A percentile compares a stretch with the other conserved stretches of the same genome.
Conservation (phyloP, 2,329 filamentous ascomycete species). For the Penicillium sp. region DNA sequence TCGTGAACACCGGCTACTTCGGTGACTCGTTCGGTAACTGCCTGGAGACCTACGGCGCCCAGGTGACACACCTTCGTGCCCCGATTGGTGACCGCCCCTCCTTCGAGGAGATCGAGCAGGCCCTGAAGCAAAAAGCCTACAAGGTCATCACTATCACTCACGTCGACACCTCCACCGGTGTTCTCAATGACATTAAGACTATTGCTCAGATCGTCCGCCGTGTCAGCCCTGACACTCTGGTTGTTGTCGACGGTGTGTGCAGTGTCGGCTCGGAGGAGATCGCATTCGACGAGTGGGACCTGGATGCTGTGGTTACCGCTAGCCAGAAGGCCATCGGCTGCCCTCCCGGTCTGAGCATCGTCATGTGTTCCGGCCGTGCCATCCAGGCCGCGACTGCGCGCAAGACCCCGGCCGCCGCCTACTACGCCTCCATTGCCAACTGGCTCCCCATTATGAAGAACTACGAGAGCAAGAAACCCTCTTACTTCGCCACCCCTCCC, state of each 20-base stretch:
- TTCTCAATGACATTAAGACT: slow-evolving; percentile 82
- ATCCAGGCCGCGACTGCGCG: slow-evolving; percentile 74
- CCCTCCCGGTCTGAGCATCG: slow-evolving; percentile 87
- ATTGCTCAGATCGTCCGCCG: slow-evolving; percentile 76
- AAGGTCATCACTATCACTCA: slow-evolving; percentile 94
- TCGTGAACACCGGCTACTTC: slow-evolving; percentile 96
- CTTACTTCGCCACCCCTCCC: slow-evolving; percentile 94
- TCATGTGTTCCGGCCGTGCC: slow-evolving; percentile 86
- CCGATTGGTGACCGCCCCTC: slow-evolving; percentile 83
- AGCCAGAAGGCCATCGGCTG: slow-evolving; percentile 96
- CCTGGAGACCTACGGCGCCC: slow-evolving; percentile 82
- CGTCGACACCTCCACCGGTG: slow-evolving; percentile 94
- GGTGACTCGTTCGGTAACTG: slow-evolving; percentile 92
- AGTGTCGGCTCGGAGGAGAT: slow-evolving; percentile 96
- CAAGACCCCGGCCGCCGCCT: slow-evolving; percentile 75
- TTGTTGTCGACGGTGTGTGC: slow-evolving; percentile 95
- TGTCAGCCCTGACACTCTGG: slow-evolving; percentile 83
- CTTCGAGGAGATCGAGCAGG: slow-evolving; percentile 79
- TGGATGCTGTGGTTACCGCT: slow-evolving; percentile 90
- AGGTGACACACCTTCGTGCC: slow-evolving; percentile 82
- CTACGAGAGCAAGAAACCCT: slow-evolving; percentile 95
- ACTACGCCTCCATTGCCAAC: slow-evolving; percentile 96
- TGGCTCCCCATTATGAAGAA: slow-evolving; percentile 99
- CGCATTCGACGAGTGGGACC: slow-evolving; percentile 86
- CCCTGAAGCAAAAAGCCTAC: slow-evolving; percentile 83